Evolutionary conservation across 345 rosid species (phyloP), one percentile per base, ranked within the genome.

Genomic region (Eucalyptus erythrocorys): DNA sequence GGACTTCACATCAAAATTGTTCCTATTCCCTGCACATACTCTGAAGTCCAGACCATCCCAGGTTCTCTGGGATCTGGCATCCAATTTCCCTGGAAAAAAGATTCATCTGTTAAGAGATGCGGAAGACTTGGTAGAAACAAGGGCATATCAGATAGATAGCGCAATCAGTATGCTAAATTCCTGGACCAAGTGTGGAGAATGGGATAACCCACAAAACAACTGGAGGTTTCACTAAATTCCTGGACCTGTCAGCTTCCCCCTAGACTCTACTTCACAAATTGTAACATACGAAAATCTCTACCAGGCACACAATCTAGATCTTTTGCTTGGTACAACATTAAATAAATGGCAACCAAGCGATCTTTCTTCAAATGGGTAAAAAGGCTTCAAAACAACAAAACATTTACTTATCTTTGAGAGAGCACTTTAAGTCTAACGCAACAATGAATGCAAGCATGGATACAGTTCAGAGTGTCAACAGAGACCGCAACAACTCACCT

Each of bases 51-150:
- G 51, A 66, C 89, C 88, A 88, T 91, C 87, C 87, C 68, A 49
- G 50, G 86, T 88, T 90, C 88, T 91, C 84, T 82, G 91, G 89
- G 90, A 90, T 88, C 88, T 89, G 89, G 88, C 92, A 89, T 90
- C 91, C 89, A 90, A 86, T 85, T 91, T 91, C 87, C 90, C 96
- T 94, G 91, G 84, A 82, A 89, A 87, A 84, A 53, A 88, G 64
- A 34, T 47, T 57, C 80, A 51, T 76, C 84, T 3, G 1, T 76
- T 37, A 76, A 76, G 84, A 49, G 43, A 87, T 19, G 50, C 84
- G 71, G 34, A 16, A 87, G n/a, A 49, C 17, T 53, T 49, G 12
- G 57, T 79, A 68, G n/a, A 71, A 59, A 48, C 81, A 80, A 59
- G 64, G 88, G n/a, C 47, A 37, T 76, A 76, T 40, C 47, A 40